Percentiles rank a stretch among this genome's conserved stretches.
phyloP scores from a whole-genome alignment of 352 stramenopile genomes.

The Globisporangium solare region DNA sequence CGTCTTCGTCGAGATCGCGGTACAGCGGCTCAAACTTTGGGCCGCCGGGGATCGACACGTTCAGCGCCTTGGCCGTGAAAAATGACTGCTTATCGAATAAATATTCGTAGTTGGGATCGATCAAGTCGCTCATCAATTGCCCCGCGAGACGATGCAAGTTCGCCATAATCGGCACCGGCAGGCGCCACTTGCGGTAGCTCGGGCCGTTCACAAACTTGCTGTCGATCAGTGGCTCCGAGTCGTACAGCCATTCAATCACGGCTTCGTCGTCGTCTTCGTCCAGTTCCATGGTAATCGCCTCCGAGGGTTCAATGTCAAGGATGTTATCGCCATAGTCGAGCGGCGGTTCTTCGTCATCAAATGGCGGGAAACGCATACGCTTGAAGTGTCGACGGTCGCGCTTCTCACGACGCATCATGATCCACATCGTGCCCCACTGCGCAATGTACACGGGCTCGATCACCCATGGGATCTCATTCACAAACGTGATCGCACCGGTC shows the following conservation, averaged over 20 bases:
- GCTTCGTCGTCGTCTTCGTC: constrained; percentile 93
- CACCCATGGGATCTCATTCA: constrained; percentile 99
- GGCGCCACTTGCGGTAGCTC: constrained; percentile 96
- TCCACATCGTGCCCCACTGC: constrained; percentile 99
- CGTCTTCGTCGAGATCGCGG: constrained; percentile 96
- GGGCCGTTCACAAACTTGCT: constrained; percentile 96
- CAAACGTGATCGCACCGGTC: constrained; percentile 99
- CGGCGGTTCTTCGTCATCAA: constrained; percentile 99
- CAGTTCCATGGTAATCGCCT: constrained; percentile 97
- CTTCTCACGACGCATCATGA: constrained; percentile 99
- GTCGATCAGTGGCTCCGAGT: constrained; percentile 91
- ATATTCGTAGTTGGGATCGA: constrained; percentile 96
- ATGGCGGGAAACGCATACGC: constrained; percentile 99
- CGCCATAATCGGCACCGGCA: constrained; percentile 97
- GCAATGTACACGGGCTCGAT: constrained; percentile 99
- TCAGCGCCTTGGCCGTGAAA: constrained; percentile 99
- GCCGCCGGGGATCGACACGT: constrained; percentile 98
- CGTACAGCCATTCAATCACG: constrained; percentile 98
- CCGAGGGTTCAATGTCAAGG: constrained; percentile 94
- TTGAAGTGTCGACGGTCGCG: constrained; percentile 99
- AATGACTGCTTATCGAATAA: constrained; percentile 96
- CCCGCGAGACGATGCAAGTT: constrained; percentile 96
- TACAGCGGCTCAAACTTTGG: constrained; percentile 99
- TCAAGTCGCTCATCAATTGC: constrained; percentile 95
- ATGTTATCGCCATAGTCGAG: constrained; percentile 97